Conservation (phyloP, 768 basidiomycete species). For the Lyophyllum decastes region DNA sequence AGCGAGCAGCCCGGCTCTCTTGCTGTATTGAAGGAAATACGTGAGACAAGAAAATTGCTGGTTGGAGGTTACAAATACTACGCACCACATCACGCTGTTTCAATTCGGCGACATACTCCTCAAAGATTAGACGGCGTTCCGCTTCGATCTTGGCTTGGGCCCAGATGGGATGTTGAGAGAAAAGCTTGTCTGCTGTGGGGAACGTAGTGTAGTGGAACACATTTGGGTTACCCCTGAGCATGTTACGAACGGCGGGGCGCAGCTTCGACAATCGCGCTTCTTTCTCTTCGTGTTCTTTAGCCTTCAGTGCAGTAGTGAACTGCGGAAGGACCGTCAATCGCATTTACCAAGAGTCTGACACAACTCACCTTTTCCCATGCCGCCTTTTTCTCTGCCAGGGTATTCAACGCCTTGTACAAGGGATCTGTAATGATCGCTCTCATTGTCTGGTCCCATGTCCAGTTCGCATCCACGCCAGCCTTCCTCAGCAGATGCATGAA, state of each 20-base stretch:
- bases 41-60: background rate
- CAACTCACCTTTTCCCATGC: constrained; percentile 86
- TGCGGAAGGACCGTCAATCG: constrained; percentile 28
- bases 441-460: constrained; percentile 99
- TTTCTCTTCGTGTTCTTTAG: constrained; percentile 84
- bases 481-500: constrained; percentile 89
- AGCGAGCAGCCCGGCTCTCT: constrained; percentile 75
- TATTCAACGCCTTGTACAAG: constrained; percentile 90
- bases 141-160: constrained; percentile 81
- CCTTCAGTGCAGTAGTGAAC: constrained; percentile 78
- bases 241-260: constrained; percentile 82
- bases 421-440: constrained; percentile 98
- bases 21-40: constrained; percentile 45
- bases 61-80: constrained; percentile 13
- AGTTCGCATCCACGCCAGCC: constrained; percentile 86
- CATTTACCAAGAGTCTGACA: background rate
- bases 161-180: constrained; percentile 90
- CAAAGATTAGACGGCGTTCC: constrained; percentile 86
- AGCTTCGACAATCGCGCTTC: constrained; percentile 83
- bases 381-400: constrained; percentile 91
- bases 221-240: constrained; percentile 84
- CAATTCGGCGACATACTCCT: constrained; percentile 87
- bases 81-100: constrained; percentile 88
- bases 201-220: constrained; percentile 94
- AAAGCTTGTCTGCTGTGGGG: constrained; percentile 82